Conservation (phyloP, 208 protist species). For the Trypanosoma rangeli region DNA sequence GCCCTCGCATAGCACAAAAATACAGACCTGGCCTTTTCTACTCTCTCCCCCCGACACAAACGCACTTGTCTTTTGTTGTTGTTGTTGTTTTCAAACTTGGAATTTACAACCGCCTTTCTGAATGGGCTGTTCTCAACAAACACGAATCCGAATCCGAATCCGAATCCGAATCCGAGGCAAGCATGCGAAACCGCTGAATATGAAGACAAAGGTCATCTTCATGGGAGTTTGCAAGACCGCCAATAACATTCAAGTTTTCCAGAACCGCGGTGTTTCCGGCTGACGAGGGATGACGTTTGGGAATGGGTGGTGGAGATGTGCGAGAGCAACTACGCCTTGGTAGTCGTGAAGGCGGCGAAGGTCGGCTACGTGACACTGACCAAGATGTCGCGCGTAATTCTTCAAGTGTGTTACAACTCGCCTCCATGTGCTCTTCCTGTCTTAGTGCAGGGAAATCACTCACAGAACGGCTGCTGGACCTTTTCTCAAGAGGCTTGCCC, state of each 20-base stretch:
- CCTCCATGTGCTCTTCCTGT: background rate
- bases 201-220: background rate
- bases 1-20: background rate
- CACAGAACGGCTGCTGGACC: background rate
- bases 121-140: background rate
- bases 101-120: background rate
- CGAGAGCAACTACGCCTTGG: constrained; percentile 4
- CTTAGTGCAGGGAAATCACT: background rate
- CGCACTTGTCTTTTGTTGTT: background rate
- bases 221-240: background rate
- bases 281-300: background rate
- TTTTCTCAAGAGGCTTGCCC: background rate
- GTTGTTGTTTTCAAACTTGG: background rate
- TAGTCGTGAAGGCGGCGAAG: constrained; percentile 3
- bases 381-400: background rate
- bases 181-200: constrained; percentile 10
- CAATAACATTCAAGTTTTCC: background rate
- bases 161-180: constrained; percentile 10
- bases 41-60: too few relatives aligned
- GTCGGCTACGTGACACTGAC: background rate
- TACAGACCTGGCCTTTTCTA: background rate
- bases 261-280: background rate
- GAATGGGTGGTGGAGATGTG: constrained; percentile 3
- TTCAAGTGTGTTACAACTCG: background rate
- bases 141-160: background rate